phyloP scores from a whole-genome alignment of 1,284 basidiomycete genomes.

The Ustilago esculenta region DNA sequence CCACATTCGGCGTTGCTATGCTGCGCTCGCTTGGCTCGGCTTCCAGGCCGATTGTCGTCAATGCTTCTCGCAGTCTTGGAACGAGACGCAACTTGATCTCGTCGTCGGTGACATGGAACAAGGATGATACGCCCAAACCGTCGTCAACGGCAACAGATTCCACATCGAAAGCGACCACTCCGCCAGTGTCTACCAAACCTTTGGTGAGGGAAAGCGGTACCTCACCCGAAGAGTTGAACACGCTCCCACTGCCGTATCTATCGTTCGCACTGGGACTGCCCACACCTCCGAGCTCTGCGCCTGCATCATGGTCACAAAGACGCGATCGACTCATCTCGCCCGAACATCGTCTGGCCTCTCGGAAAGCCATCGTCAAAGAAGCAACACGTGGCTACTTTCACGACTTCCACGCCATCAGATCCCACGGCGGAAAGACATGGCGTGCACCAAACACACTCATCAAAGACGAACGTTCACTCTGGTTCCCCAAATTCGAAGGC shows the following conservation, averaged over 20 bases:
- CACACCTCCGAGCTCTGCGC: conserved; percentile 73
- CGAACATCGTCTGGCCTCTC: conserved; percentile 47
- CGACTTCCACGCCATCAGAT: conserved; percentile 82
- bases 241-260: conserved; percentile 71
- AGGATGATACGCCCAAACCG: too few relatives aligned
- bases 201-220: conserved; percentile 25
- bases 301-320: conserved; percentile 74
- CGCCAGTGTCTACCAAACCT: conserved; percentile 10
- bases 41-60: too few relatives aligned
- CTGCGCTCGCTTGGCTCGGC: too few relatives aligned
- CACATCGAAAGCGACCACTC: too few relatives aligned
- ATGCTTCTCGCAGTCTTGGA: too few relatives aligned
- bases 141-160: too few relatives aligned
- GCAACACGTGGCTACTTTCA: conserved; percentile 88
- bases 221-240: conserved; percentile 39
- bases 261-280: conserved; percentile 79
- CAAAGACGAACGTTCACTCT: conserved; percentile 72
- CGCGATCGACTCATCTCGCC: conserved; percentile 77
- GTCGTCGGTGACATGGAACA: too few relatives aligned
- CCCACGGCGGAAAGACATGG: conserved; percentile 93
- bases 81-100: too few relatives aligned
- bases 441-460: conserved; percentile 88
- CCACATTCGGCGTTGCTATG: too few relatives aligned
- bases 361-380: conserved; percentile 74
- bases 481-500: conserved; percentile 88